phyloP scores from a whole-genome alignment of 805 yeast genomes.

The Teunomyces barrocoloradensis region DNA sequence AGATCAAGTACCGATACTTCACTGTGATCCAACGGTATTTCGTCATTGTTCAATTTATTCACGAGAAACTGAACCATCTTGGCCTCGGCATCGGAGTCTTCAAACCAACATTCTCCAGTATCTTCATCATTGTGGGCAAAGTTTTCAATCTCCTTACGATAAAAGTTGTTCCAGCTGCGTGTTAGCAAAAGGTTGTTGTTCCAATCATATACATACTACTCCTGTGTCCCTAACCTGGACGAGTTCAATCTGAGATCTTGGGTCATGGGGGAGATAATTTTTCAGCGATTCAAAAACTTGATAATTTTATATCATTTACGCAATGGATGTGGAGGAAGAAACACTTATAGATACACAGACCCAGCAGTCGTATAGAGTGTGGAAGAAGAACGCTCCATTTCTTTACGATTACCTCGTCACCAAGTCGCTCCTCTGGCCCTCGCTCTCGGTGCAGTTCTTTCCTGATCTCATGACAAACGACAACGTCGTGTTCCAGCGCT shows the following conservation, averaged over 20 bases:
- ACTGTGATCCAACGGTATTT: conserved; percentile 20
- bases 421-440: conserved; percentile 61
- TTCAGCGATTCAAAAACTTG: background rate
- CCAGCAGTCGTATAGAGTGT: conserved; percentile 45
- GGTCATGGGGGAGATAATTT: conserved; percentile 7
- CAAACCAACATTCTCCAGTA: conserved; percentile 96
- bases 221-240: conserved; percentile 82
- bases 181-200: conserved; percentile 14
- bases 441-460: conserved; percentile 57
- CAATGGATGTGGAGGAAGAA: conserved; percentile 4
- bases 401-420: conserved; percentile 55
- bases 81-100: conserved; percentile 89
- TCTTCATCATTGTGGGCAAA: conserved; percentile 74
- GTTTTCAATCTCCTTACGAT: conserved; percentile 67
- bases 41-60: conserved; percentile 42
- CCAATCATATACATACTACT: conserved; percentile 50
- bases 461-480: conserved; percentile 44
- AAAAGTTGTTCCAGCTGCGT: conserved; percentile 81
- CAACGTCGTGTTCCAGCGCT: conserved; percentile 27
- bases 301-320: background rate
- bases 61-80: conserved; percentile 73
- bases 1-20: conserved; percentile 61
- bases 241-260: conserved; percentile 53
- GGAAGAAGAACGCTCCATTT: conserved; percentile 62
- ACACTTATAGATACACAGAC: conserved; percentile 27